Percentiles rank a stretch among this genome's conserved stretches.
Evolutionary conservation across 2,329 filamentous ascomycete genomes (phyloP).

Genomic region (Thielaviopsis populi): DNA sequence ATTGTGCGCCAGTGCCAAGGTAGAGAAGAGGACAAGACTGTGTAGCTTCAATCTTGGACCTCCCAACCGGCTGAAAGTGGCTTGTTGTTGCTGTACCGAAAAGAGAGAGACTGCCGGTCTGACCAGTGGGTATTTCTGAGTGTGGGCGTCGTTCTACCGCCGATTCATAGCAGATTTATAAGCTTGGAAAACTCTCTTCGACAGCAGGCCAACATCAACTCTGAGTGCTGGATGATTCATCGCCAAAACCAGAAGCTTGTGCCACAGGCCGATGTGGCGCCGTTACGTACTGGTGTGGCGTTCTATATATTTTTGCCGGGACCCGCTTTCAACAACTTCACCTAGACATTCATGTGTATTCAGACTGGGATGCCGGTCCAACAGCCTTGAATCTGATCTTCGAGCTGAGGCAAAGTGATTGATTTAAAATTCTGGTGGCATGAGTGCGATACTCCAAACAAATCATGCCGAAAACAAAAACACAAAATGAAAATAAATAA

Average conservation of each 20-base stretch:
- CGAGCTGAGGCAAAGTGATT: background rate
- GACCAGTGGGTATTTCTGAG: background rate
- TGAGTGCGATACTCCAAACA: background rate
- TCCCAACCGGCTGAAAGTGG: background rate
- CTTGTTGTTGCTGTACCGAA: background rate
- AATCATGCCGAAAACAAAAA: background rate
- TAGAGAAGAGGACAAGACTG: background rate
- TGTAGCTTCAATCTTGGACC: background rate
- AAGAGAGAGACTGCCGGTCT: background rate
- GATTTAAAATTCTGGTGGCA: background rate
- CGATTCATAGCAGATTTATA: background rate
- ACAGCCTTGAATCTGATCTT: background rate
- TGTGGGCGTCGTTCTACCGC: background rate
- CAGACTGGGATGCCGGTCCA: no score
- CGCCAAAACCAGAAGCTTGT: conserved; percentile 8
- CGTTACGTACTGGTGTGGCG: conserved; percentile 7
- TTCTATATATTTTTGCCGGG: background rate
- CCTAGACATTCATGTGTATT: no score
- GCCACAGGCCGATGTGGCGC: conserved; percentile 9
- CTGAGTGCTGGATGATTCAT: conserved; percentile 8
- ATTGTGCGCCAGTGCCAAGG: background rate
- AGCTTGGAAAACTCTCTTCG: background rate
- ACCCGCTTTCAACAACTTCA: background rate
- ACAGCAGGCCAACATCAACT: background rate
- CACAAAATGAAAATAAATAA: background rate